These are phyloP conservation scores for Colletotrichum tofieldiae DNA, from an alignment of 2,329 filamentous ascomycete genomes.

Conservation along the genomic window DNA sequence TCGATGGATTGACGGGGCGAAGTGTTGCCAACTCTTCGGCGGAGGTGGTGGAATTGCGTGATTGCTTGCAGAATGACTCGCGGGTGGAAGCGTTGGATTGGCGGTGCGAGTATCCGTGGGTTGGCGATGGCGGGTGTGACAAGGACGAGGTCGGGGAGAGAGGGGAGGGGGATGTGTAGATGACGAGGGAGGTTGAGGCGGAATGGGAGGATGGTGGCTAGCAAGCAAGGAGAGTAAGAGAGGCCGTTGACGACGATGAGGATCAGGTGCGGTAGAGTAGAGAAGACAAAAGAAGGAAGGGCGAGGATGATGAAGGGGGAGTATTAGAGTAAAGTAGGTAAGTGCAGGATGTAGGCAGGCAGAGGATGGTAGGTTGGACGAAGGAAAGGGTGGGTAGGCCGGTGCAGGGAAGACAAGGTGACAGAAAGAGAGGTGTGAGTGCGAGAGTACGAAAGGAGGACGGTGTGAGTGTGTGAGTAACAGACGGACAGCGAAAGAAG, in stretches of 20 bases:
- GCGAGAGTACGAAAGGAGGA: constrained; percentile 47
- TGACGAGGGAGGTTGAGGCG: constrained; percentile 36
- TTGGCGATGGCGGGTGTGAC: neutral
- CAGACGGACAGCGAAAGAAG: constrained; percentile 48
- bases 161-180: neutral
- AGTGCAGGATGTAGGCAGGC: constrained; percentile 40
- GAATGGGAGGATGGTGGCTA: constrained; percentile 42
- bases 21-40: constrained; percentile 25
- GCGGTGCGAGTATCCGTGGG: constrained; percentile 25
- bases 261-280: constrained; percentile 29
- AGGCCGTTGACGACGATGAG: constrained; percentile 39
- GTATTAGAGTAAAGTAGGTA: constrained; percentile 46
- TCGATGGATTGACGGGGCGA: constrained; percentile 36
- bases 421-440: constrained; percentile 52
- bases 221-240: constrained; percentile 43
- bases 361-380: constrained; percentile 43
- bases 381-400: constrained; percentile 48
- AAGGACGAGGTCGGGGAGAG: constrained; percentile 14
- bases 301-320: constrained; percentile 40
- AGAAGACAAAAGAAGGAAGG: constrained; percentile 13
- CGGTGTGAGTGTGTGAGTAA: constrained; percentile 41
- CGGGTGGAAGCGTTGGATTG: constrained; percentile 6
- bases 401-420: constrained; percentile 51
- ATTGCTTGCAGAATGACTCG: constrained; percentile 42
- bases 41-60: constrained; percentile 36